These are phyloP conservation scores for Cornus florida DNA, from an alignment of 148 eudicot species.

Conservation along the genomic window DNA sequence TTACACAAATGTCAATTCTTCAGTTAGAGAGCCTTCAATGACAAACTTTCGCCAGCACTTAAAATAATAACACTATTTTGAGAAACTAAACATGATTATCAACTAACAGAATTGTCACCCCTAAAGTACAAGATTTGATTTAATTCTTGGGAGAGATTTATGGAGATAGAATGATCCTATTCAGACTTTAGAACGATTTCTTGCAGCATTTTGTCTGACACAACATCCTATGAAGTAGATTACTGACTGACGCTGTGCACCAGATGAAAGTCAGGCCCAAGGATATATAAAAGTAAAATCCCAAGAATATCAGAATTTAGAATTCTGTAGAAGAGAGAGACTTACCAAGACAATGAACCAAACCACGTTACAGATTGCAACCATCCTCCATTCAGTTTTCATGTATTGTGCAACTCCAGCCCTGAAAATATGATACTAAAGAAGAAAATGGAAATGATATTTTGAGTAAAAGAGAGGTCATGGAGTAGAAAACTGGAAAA, in stretches of 20 bases:
- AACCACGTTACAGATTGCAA: constrained; percentile 79
- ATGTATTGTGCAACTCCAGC: constrained; percentile 97
- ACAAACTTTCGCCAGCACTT: neutral
- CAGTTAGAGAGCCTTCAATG: neutral
- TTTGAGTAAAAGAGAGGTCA: too few relatives aligned
- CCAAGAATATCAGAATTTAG: too few relatives aligned
- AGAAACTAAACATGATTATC: neutral
- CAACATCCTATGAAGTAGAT: constrained; percentile 90
- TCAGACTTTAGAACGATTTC: constrained; percentile 46
- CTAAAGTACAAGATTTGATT: neutral
- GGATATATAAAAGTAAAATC: too few relatives aligned
- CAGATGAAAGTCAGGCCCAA: too few relatives aligned
- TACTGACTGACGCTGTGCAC: constrained; percentile 39
- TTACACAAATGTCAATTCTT: neutral
- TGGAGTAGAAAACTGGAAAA: neutral
- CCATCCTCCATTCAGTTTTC: constrained; percentile 93
- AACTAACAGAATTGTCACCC: neutral
- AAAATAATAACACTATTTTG: neutral
- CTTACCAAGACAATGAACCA: constrained; percentile 81
- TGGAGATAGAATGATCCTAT: neutral
- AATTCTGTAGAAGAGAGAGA: too few relatives aligned
- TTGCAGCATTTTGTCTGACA: constrained; percentile 69
- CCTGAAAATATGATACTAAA: too few relatives aligned
- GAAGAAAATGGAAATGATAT: too few relatives aligned
- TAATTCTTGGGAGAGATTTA: neutral